Percentiles rank a stretch among this genome's conserved stretches.
These are phyloP conservation scores for Ormosia semicastrata DNA, from an alignment of 306 rosid species.

Conservation along the genomic window DNA sequence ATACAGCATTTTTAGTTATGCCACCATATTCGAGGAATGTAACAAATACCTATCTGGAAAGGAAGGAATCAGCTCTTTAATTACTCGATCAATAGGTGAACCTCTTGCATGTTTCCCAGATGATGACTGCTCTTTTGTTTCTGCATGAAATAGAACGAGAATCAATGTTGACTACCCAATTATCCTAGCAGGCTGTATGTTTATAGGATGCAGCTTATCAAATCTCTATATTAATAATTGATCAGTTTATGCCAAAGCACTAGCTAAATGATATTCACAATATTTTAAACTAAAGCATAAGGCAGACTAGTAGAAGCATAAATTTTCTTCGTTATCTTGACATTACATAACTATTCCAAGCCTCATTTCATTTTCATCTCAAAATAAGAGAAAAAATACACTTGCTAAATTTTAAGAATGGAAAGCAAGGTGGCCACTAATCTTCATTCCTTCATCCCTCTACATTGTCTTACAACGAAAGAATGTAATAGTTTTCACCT, in stretches of 20 bases:
- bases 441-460: background rate
- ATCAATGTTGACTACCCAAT: background rate
- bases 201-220: background rate
- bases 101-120: constrained; percentile 21
- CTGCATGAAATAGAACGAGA: constrained; percentile 22
- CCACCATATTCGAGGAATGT: too few species aligned
- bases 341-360: background rate
- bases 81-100: constrained; percentile 35
- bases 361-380: background rate
- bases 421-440: background rate
- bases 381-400: background rate
- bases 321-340: background rate
- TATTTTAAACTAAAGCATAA: background rate
- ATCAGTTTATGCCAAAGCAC: background rate
- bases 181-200: background rate
- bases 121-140: constrained; percentile 29
- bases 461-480: background rate
- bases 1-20: too few species aligned
- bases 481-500: background rate
- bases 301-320: background rate
- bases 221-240: background rate
- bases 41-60: too few species aligned
- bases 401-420: background rate
- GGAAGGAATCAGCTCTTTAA: constrained; percentile 54
- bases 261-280: background rate